Evolutionary conservation across 352 stramenopile genomes (phyloP), one percentile per base, ranked within the genome.

Genomic region (Pythium apleroticum): DNA sequence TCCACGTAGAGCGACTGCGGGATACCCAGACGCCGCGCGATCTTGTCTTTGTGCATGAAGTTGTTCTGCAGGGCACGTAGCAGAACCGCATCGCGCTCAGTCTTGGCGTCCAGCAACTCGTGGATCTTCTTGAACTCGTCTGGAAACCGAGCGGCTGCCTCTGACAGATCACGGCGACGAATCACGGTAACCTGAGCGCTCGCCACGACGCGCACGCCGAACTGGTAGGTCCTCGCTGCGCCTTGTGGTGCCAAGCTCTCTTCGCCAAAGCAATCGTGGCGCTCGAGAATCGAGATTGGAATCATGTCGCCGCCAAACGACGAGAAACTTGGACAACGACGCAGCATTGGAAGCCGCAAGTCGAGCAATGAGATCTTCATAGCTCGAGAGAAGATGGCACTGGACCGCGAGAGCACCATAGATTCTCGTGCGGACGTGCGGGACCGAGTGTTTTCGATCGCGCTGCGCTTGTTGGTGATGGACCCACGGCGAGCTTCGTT

Each of bases 221-320:
- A 60, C 48, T 87, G 74, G 46, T 84, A 88, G 1, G 59, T 68
- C 9, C 66, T 46, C 11, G 57, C 54, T 17, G 10, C 19, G 0
- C 59, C 45, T 15, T 33, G 17, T 4, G 63, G 57, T 3, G 68
- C 43, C 41, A 90, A 63, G 57, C 81, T 86, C 41, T 90, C 81
- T 59, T 87, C 74, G 12, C 81, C 81, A 28, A 90, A 89, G 50
- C 73, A 86, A 28, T 88, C 76, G 48, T 81, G 70, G 25, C 71
- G 65, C 24, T 83, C 79, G 9, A 89, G 52, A 10, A 91, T 65
- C 0, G 71, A 73, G 22, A 91, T 78, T 2, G 82, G 75, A 27
- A 83, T 75, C 15, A 65, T 59, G 14, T 53, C 37, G 6, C 62
- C 59, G 0, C 12, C 28, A 33, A 15, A 52, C 6, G 8, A 28